Evolutionary conservation across 83 land plant genomes (phyloP).

Genomic region (Picea abies): DNA sequence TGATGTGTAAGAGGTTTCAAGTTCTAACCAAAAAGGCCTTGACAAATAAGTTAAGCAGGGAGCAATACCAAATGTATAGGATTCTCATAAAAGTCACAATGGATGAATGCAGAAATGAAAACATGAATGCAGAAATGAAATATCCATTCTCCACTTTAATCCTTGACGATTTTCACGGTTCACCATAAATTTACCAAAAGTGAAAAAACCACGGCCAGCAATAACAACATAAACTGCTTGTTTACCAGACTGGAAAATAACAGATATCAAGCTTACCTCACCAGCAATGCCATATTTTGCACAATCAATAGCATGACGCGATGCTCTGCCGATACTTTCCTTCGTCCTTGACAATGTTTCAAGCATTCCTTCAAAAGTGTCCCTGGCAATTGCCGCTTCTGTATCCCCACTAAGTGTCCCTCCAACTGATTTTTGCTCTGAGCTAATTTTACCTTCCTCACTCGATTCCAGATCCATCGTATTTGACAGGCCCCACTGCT

Average conservation of each 20-base stretch:
- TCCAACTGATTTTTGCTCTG: conserved; percentile 36
- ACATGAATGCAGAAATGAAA: too few relatives aligned
- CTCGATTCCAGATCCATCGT: conserved; percentile 34
- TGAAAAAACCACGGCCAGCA: neutral
- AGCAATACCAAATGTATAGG: too few relatives aligned
- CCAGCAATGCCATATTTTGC: conserved; percentile 91
- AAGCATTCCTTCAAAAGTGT: conserved; percentile 97
- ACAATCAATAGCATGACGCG: conserved; percentile 97
- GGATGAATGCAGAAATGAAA: too few relatives aligned
- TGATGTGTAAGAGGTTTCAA: too few relatives aligned
- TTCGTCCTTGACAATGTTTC: conserved; percentile 97
- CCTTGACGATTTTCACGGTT: too few relatives aligned
- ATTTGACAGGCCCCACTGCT: conserved; percentile 13
- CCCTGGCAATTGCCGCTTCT: conserved; percentile 95
- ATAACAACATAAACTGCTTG: neutral
- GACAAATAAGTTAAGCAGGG: too few relatives aligned
- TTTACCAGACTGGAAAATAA: neutral
- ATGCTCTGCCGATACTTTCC: conserved; percentile 96
- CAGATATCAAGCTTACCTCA: conserved; percentile 57
- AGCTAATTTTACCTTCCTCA: conserved; percentile 48
- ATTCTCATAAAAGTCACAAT: too few relatives aligned
- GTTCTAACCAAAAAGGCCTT: too few relatives aligned
- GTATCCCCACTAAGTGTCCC: conserved; percentile 74
- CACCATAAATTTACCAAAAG: too few relatives aligned
- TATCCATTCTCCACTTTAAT: too few relatives aligned